These are phyloP conservation scores for Articulospora tetracladia DNA, from an alignment of 495 filamentous ascomycete species.

Conservation along the genomic window DNA sequence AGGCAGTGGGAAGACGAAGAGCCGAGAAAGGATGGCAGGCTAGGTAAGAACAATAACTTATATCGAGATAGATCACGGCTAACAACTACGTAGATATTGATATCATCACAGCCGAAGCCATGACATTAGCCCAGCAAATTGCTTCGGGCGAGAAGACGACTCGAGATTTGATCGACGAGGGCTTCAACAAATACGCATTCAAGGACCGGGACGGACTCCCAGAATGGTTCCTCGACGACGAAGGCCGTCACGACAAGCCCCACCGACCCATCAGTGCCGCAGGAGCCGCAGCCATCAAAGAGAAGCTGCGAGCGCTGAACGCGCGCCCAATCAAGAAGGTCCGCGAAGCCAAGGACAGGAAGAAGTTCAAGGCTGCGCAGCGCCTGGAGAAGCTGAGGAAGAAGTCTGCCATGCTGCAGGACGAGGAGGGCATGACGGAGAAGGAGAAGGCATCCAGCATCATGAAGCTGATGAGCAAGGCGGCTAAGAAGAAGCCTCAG, in stretches of 20 bases:
- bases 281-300: conserved; percentile 88
- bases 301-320: conserved; percentile 90
- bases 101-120: conserved; percentile 97
- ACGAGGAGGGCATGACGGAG: conserved; percentile 88
- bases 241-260: conserved; percentile 74
- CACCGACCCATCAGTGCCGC: conserved; percentile 87
- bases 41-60: conserved; percentile 42
- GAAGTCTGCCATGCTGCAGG: conserved; percentile 83
- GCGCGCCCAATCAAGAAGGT: conserved; percentile 99
- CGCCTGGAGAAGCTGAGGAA: conserved; percentile 88
- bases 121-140: conserved; percentile 93
- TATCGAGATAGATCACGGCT: not conserved
- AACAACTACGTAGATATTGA: conserved; percentile 67
- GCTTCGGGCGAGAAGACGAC: conserved; percentile 79
- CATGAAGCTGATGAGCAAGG: conserved; percentile 72
- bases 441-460: conserved; percentile 91
- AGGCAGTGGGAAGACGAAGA: conserved; percentile 67
- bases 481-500: conserved; percentile 81
- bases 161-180: conserved; percentile 78
- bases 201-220: conserved; percentile 90
- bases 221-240: conserved; percentile 97
- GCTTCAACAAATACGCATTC: conserved; percentile 89
- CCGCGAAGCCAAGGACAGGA: conserved; percentile 87
- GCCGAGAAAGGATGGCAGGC: conserved; percentile 61
- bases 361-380: conserved; percentile 94